phyloP scores from a whole-genome alignment of 2,329 filamentous ascomycete species.

The Fusarium chlamydosporum region DNA sequence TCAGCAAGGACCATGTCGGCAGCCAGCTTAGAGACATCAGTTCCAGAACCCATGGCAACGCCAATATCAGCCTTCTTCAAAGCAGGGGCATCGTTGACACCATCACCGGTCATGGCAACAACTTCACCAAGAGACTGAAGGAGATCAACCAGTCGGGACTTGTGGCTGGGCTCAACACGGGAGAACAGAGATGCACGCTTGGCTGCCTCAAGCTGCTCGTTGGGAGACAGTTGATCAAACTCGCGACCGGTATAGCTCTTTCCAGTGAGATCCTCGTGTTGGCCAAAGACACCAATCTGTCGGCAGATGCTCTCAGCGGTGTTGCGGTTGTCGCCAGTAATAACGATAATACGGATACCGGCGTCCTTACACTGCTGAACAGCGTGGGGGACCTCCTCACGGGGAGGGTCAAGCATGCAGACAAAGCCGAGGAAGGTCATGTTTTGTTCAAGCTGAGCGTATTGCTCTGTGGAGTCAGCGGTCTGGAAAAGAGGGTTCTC shows the following conservation, averaged over 20 bases:
- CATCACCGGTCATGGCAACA: constrained; percentile 98
- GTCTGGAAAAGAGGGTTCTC: constrained; percentile 77
- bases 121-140: constrained; percentile 94
- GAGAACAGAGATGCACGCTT: constrained; percentile 93
- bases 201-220: constrained; percentile 86
- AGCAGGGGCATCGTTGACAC: constrained; percentile 97
- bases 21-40: constrained; percentile 95
- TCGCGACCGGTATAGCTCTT: constrained; percentile 97
- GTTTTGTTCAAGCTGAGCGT: constrained; percentile 88
- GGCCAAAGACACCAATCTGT: constrained; percentile 92
- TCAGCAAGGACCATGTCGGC: constrained; percentile 99
- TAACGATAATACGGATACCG: constrained; percentile 96
- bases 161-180: constrained; percentile 94
- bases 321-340: constrained; percentile 97
- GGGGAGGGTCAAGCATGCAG: constrained; percentile 96
- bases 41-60: constrained; percentile 98
- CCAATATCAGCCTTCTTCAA: constrained; percentile 99
- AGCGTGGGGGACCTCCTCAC: constrained; percentile 88
- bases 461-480: constrained; percentile 87
- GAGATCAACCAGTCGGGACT: constrained; percentile 97
- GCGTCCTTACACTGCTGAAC: constrained; percentile 92
- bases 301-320: constrained; percentile 98
- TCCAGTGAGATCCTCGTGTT: constrained; percentile 83
- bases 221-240: constrained; percentile 86
- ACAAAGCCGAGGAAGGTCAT: constrained; percentile 95